Evolutionary conservation across 495 filamentous ascomycete species (phyloP).

Genomic region (Pseudoneurospora amorphoporcata): DNA sequence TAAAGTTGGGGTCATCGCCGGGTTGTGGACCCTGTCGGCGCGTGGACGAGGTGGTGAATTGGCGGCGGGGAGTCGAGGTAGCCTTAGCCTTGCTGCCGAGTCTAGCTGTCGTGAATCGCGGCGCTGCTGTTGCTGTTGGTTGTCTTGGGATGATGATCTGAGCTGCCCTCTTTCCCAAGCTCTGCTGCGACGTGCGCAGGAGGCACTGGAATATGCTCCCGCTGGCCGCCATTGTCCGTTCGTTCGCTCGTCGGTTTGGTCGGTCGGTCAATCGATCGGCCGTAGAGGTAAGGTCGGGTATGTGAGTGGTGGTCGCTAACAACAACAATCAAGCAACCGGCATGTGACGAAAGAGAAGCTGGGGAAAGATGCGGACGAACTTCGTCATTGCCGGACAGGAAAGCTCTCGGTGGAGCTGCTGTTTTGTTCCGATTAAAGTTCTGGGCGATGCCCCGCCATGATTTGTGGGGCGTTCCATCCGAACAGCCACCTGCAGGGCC

Average conservation of each 20-base stretch:
- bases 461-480: background rate
- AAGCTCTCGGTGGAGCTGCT: background rate
- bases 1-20: conserved; percentile 61
- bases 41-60: conserved; percentile 19
- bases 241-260: background rate
- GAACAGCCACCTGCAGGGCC: background rate
- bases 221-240: background rate
- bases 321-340: background rate
- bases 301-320: background rate
- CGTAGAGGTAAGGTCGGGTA: background rate
- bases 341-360: background rate
- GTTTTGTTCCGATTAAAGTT: conserved; percentile 12
- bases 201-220: background rate
- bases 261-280: background rate
- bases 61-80: conserved; percentile 11
- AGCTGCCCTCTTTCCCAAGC: background rate
- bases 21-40: conserved; percentile 21
- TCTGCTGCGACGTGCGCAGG: background rate
- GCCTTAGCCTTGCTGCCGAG: background rate
- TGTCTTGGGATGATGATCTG: background rate
- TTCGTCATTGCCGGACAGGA: background rate
- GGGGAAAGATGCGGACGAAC: background rate
- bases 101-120: background rate
- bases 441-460: conserved; percentile 4
- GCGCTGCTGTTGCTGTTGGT: background rate